Conservation (phyloP, 345 rosid genomes). For the Psidium guajava region DNA sequence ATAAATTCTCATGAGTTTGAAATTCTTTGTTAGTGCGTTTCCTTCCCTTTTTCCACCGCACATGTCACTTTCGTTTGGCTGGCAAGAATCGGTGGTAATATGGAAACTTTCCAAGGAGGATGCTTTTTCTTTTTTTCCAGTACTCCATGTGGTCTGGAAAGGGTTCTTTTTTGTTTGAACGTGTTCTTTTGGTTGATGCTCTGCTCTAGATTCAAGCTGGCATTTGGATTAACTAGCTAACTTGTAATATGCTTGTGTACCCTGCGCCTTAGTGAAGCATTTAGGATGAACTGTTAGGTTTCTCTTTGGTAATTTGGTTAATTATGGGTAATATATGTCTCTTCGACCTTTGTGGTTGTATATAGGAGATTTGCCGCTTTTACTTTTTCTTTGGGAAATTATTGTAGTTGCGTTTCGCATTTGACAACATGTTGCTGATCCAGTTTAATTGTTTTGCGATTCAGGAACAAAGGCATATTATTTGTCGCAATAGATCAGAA, state of each 20-base stretch:
- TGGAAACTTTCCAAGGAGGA: not conserved
- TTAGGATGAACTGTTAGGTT: not conserved
- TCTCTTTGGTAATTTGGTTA: not conserved
- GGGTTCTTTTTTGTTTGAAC: not conserved
- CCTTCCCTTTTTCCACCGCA: not conserved
- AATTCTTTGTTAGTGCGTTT: not conserved
- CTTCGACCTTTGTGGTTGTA: not conserved
- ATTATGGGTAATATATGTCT: not conserved
- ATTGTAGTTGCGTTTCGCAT: not conserved
- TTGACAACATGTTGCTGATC: not conserved
- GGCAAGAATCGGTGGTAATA: not conserved
- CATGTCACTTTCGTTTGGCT: conserved; percentile 9
- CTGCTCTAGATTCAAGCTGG: not conserved
- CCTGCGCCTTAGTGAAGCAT: not conserved
- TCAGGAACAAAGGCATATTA: conserved; percentile 32
- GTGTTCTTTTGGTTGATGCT: not conserved
- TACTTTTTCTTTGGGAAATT: not conserved
- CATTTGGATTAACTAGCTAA: not conserved
- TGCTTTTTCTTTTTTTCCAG: not conserved
- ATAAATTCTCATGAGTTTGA: not conserved
- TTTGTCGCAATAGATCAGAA: conserved; percentile 69
- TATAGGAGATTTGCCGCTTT: not conserved
- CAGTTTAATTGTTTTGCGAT: not conserved
- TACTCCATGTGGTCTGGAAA: not conserved
- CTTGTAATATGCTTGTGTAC: not conserved